phyloP scores from a whole-genome alignment of 1,139 yeast species.

The Hemisphaericaspora subhashii region DNA sequence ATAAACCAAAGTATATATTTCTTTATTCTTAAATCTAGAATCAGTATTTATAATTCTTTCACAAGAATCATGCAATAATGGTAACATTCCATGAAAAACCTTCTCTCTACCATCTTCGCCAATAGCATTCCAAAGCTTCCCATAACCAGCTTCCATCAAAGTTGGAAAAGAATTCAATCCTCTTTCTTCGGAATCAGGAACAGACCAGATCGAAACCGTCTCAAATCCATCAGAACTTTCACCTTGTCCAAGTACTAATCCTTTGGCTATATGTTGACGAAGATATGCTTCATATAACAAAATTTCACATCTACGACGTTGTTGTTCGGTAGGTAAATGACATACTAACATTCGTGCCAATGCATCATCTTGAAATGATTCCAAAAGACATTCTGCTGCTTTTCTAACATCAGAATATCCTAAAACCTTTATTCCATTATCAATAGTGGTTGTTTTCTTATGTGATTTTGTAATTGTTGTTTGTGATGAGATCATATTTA shows the following conservation, averaged over 20 bases:
- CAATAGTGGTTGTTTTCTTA: not conserved
- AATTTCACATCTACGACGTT: conserved; percentile 42
- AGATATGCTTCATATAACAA: conserved; percentile 57
- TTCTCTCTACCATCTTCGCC: conserved; percentile 56
- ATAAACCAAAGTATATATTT: conserved; percentile 59
- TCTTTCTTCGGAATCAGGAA: conserved; percentile 45
- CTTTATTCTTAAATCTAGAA: conserved; percentile 36
- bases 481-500: conserved; percentile 1
- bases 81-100: conserved; percentile 57
- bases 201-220: conserved; percentile 64
- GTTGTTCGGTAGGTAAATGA: conserved; percentile 39
- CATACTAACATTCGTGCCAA: conserved; percentile 50
- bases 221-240: conserved; percentile 51
- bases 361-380: conserved; percentile 52
- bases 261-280: conserved; percentile 56
- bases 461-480: not conserved
- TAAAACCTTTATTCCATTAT: conserved; percentile 17
- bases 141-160: conserved; percentile 58
- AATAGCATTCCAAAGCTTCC: conserved; percentile 49
- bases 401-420: conserved; percentile 46
- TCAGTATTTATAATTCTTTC: conserved; percentile 37
- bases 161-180: conserved; percentile 53
- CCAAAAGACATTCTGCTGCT: conserved; percentile 55
- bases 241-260: conserved; percentile 51
- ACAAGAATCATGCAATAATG: conserved; percentile 53